Evolutionary conservation across 2,329 filamentous ascomycete species (phyloP), one percentile per base, ranked within the genome.

Genomic region (Aureobasidium sp.): DNA sequence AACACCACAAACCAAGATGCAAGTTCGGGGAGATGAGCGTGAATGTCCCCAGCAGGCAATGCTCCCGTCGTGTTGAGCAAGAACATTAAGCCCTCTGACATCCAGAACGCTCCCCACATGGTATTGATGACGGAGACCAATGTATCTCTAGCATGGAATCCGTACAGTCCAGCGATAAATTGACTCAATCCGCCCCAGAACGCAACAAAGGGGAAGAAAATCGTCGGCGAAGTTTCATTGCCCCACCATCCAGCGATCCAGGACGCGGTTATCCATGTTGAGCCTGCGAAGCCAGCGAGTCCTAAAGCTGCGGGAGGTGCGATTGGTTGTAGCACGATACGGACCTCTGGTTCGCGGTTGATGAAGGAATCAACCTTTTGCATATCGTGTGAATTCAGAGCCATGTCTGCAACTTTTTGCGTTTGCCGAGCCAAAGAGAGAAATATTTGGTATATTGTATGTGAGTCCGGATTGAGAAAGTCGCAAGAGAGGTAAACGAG

Each of bases 281-380:
- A 60, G 45, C 63, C 58, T 3, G 63, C 59, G 51, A 64, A 65
- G 10, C 63, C 63, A 5, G 63, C 63, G 3, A 65, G 57, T 6
- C 63, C 63, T 3, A 64, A 51, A 1, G 63, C 63, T 4, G 60
- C 63, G 5, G 63, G 63, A 10, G 63, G 60, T n/a, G 63, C 63
- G 44, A 65, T 63, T 4, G 63, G 63, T 27, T 52, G 56, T 2
- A 66, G 56, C 54, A 60, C 61, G 39, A 64, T 64, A 27, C 54
- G 56, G 3, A 65, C 55, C 16, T 58, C 56, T 5, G 62, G 60
- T 32, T 51, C 48, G 35, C 38, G 48, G 16, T 41, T 35, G 11
- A 51, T 41, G 7, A 51, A 37, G 4, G 35, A 40, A 7, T 51
- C 22, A 12, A 51, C 24, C 27, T 51, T 51, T 8, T 17, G 14